A percentile compares a stretch with the other conserved stretches of the same genome.
phyloP scores from a whole-genome alignment of 75 land plant species.

The Chamaecyparis obtusa region DNA sequence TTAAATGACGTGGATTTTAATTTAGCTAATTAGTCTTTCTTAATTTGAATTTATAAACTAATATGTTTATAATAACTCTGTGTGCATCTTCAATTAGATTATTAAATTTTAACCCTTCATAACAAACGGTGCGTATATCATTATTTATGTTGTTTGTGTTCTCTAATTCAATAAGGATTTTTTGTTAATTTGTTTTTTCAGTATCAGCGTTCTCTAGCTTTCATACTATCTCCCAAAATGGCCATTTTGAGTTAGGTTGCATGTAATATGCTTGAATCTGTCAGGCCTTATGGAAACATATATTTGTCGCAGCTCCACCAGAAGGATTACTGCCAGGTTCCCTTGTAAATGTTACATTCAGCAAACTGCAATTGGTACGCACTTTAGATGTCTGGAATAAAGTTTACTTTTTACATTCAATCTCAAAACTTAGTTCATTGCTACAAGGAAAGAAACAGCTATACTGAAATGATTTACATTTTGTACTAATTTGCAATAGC shows the following conservation, averaged over 20 bases:
- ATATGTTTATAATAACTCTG: too few species aligned
- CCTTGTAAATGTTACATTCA: not conserved
- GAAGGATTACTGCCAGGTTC: not conserved
- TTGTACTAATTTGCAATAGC: too few species aligned
- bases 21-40: too few species aligned
- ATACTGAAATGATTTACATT: not conserved
- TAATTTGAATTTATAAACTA: too few species aligned
- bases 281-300: not conserved
- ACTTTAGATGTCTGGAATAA: not conserved
- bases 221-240: not conserved
- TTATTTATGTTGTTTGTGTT: too few species aligned
- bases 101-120: too few species aligned
- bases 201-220: not conserved
- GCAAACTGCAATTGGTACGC: not conserved
- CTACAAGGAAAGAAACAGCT: not conserved
- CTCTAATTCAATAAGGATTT: not conserved
- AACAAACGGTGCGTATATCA: too few species aligned
- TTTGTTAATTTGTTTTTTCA: not conserved
- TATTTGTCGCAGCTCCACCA: not conserved
- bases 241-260: not conserved
- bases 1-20: not conserved
- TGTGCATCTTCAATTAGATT: too few species aligned
- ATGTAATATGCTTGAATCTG: not conserved
- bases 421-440: not conserved
- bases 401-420: not conserved